Conservation (phyloP, 371 early-diverging fungal genomes). For the Zychaea mexicana region DNA sequence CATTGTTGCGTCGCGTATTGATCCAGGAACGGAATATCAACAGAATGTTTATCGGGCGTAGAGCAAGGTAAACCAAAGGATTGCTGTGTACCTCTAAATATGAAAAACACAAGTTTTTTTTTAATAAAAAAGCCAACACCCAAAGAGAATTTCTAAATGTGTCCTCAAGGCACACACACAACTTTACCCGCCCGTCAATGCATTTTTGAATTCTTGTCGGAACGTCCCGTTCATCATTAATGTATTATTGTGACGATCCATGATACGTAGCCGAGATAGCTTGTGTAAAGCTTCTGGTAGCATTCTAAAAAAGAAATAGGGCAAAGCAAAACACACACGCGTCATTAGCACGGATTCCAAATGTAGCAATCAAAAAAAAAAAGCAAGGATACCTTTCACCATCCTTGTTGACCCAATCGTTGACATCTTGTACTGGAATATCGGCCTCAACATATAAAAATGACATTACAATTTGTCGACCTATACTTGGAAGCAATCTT, state of each 20-base stretch:
- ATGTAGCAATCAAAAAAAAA: not conserved
- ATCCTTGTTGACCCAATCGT: conserved; percentile 69
- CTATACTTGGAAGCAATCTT: conserved; percentile 83
- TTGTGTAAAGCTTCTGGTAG: conserved; percentile 64
- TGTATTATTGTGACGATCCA: conserved; percentile 48
- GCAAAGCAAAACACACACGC: too few species aligned
- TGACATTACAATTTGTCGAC: conserved; percentile 91
- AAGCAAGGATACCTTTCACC: conserved; percentile 44
- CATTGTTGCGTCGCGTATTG: conserved; percentile 83
- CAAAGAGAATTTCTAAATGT: not conserved
- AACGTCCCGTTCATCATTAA: conserved; percentile 72
- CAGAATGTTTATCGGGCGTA: conserved; percentile 67
- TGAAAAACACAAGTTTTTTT: not conserved
- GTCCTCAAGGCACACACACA: not conserved
- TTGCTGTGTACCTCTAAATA: conserved; percentile 75
- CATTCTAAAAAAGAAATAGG: conserved; percentile 44
- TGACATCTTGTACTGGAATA: conserved; percentile 63
- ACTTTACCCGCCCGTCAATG: conserved; percentile 86
- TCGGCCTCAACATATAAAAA: conserved; percentile 75
- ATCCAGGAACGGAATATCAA: conserved; percentile 74
- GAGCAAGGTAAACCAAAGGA: conserved; percentile 82
- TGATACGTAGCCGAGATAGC: conserved; percentile 68
- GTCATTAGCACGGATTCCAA: not conserved
- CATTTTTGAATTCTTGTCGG: conserved; percentile 80
- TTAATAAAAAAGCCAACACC: not conserved